Evolutionary conservation across 139 green algal species (phyloP).

Genomic region (Auxenochlorella pyrenoidosa): DNA sequence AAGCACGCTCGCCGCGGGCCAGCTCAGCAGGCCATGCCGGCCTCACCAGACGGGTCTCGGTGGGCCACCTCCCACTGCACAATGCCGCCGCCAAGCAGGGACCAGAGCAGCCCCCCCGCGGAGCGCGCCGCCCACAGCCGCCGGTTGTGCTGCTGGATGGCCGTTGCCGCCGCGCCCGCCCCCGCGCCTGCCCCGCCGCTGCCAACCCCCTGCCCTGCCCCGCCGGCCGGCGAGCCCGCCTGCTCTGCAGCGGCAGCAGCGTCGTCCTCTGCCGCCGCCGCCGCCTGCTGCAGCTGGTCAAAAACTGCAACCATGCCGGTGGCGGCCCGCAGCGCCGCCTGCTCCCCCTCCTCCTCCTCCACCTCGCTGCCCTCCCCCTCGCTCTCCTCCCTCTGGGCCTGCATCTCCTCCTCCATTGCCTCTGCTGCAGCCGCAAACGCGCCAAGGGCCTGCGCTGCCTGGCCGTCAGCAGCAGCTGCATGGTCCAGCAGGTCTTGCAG

Average conservation of each 20-base stretch:
- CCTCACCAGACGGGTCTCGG: neutral
- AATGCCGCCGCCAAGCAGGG: constrained; percentile 21
- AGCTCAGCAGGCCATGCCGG: too few species aligned
- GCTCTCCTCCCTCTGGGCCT: neutral
- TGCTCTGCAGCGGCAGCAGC: neutral
- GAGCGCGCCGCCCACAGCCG: neutral
- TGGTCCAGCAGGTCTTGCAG: neutral
- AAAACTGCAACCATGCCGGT: neutral
- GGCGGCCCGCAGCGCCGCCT: neutral
- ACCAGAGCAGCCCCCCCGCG: constrained; percentile 8
- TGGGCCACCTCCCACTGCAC: constrained; percentile 33
- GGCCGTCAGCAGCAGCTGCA: neutral
- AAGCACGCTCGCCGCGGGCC: too few species aligned
- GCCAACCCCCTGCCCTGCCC: neutral
- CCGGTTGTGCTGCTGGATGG: constrained; percentile 1
- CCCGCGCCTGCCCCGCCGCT: neutral
- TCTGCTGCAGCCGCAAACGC: neutral
- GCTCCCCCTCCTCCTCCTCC: neutral
- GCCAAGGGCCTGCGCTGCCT: neutral
- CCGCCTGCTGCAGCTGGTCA: neutral
- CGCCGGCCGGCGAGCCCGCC: neutral
- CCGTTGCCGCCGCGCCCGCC: neutral
- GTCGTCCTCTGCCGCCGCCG: neutral
- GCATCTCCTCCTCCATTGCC: neutral
- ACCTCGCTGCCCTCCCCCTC: constrained; percentile 6